Percentiles rank a stretch among this genome's conserved stretches.
Conservation (phyloP, 371 early-diverging fungal genomes). For the Mortierella sp. region DNA sequence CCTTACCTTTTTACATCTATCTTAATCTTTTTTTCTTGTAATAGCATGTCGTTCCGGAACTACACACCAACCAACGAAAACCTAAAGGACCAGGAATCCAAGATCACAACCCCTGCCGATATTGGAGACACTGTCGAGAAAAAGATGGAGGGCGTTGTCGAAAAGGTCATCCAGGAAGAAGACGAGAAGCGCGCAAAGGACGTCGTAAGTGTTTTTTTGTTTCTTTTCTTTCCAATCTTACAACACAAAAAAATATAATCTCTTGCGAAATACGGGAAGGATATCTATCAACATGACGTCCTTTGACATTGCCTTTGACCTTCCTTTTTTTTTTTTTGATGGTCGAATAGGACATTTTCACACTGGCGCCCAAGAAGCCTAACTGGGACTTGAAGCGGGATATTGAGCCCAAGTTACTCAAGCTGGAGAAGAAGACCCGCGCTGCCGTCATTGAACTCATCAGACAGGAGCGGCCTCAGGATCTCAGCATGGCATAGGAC, state of each 20-base stretch:
- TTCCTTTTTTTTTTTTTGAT: background rate
- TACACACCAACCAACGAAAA: constrained; percentile 70
- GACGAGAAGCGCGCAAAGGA: constrained; percentile 76
- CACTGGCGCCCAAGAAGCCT: constrained; percentile 87
- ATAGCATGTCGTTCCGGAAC: constrained; percentile 71
- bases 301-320: background rate
- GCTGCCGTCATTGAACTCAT: constrained; percentile 84
- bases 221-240: no score
- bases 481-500: constrained; percentile 45
- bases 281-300: background rate
- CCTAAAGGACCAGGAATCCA: constrained; percentile 60
- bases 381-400: constrained; percentile 94
- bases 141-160: constrained; percentile 70
- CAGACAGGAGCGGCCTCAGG: constrained; percentile 63
- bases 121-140: constrained; percentile 71
- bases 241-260: background rate
- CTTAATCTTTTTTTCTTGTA: no score
- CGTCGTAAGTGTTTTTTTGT: constrained; percentile 65
- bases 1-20: background rate
- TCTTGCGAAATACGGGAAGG: background rate
- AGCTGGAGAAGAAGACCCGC: constrained; percentile 80
- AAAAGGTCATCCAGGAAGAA: constrained; percentile 72
- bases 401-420: constrained; percentile 82
- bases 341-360: constrained; percentile 75
- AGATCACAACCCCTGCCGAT: constrained; percentile 64